Percentiles rank a stretch among this genome's conserved stretches.
Conservation (phyloP, 768 basidiomycete species). For the Tylopilus vinaceipallidus region DNA sequence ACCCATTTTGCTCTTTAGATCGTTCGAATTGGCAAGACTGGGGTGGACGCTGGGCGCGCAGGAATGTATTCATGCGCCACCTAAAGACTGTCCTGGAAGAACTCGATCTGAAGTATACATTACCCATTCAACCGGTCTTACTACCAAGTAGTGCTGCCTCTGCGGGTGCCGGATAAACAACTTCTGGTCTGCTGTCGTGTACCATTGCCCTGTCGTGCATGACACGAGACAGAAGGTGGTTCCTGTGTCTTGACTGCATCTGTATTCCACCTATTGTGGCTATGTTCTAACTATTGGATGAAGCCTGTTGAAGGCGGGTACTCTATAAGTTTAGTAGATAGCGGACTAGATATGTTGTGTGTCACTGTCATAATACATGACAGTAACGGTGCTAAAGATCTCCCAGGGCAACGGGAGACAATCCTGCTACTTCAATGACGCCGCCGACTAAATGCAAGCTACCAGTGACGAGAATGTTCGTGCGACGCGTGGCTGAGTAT, state of each 20-base stretch:
- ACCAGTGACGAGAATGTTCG: conserved; percentile 82
- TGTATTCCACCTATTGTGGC: not conserved
- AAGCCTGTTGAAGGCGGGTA: conserved; percentile 38
- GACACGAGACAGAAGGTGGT: too few relatives aligned
- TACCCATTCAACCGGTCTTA: conserved; percentile 73
- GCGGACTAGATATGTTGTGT: conserved; percentile 4
- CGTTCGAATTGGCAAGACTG: conserved; percentile 86
- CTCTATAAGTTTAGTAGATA: conserved; percentile 11
- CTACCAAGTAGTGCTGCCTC: conserved; percentile 35
- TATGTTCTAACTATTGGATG: not conserved
- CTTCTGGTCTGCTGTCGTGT: not conserved
- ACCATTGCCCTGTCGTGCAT: not conserved
- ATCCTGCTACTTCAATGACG: conserved; percentile 83
- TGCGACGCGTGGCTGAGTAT: conserved; percentile 32
- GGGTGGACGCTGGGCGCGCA: conserved; percentile 76
- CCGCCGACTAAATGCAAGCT: conserved; percentile 95
- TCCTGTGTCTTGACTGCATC: too few relatives aligned
- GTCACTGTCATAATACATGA: not conserved
- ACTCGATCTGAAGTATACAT: conserved; percentile 65
- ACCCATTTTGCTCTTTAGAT: conserved; percentile 39
- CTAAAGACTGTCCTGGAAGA: conserved; percentile 72
- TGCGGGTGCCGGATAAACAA: not conserved
- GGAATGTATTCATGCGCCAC: conserved; percentile 73
- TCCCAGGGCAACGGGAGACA: conserved; percentile 68
- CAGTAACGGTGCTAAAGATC: conserved; percentile 14